Percentiles rank a stretch among this genome's conserved stretches.
Conservation (phyloP, 2,329 filamentous ascomycete species). For the Curvularia eragrostidis region DNA sequence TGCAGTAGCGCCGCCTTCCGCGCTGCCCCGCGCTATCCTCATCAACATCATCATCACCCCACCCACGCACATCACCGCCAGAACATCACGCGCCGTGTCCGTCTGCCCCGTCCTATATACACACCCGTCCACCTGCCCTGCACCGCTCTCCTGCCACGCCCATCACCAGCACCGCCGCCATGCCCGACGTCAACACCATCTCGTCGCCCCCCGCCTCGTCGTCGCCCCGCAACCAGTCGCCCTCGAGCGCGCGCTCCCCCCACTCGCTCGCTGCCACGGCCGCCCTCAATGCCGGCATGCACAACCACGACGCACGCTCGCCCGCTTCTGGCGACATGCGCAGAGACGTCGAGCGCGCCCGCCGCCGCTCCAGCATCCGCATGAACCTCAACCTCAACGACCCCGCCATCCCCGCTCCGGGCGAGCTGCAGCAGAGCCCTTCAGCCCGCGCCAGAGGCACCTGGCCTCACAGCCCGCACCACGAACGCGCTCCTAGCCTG, state of each 20-base stretch:
- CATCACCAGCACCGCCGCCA: not conserved
- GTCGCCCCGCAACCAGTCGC: slow-evolving; percentile 37
- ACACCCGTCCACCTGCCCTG: not conserved
- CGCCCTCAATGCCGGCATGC: slow-evolving; percentile 77
- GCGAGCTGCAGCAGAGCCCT: slow-evolving; percentile 67
- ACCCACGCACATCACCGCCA: not conserved
- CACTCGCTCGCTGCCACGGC: slow-evolving; percentile 78
- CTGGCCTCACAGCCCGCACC: slow-evolving; percentile 62
- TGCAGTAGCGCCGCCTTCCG: slow-evolving; percentile 14
- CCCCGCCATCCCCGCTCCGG: slow-evolving; percentile 69
- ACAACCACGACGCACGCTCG: slow-evolving; percentile 63
- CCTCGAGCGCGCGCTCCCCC: slow-evolving; percentile 60
- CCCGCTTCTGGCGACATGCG: slow-evolving; percentile 60
- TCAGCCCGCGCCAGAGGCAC: slow-evolving; percentile 34
- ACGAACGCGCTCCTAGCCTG: slow-evolving; percentile 72
- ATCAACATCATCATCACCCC: too few relatives aligned
- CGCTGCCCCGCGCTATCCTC: not conserved
- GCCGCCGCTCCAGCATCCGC: slow-evolving; percentile 71
- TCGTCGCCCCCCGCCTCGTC: slow-evolving; percentile 54
- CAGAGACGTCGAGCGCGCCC: slow-evolving; percentile 53
- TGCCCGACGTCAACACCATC: slow-evolving; percentile 66
- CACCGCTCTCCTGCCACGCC: not conserved
- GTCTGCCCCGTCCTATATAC: not conserved
- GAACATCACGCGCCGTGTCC: not conserved
- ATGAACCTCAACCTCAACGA: slow-evolving; percentile 79